phyloP scores from a whole-genome alignment of 768 basidiomycete species.

The Chalciporus pseudorubinellus region DNA sequence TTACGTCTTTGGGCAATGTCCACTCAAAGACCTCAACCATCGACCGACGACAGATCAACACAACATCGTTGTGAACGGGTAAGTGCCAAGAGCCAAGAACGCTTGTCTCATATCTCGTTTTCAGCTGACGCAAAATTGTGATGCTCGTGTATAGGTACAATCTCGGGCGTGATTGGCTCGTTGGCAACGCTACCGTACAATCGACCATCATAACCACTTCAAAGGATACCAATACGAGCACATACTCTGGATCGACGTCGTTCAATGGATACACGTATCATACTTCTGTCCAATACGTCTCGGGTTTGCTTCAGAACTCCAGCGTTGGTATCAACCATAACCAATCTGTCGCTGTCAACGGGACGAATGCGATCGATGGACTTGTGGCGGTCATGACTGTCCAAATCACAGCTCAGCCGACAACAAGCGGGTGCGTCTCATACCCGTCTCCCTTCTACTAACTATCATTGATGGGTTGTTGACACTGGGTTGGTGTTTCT shows the following conservation, averaged over 20 bases:
- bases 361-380: conserved; percentile 74
- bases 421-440: conserved; percentile 22
- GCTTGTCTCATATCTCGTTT: background rate
- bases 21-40: background rate
- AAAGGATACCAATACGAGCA: conserved; percentile 44
- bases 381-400: conserved; percentile 78
- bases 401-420: conserved; percentile 49
- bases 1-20: conserved; percentile 7
- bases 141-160: conserved; percentile 53
- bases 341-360: conserved; percentile 46
- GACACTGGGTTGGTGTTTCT: background rate
- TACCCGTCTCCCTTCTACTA: background rate
- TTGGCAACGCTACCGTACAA: conserved; percentile 73
- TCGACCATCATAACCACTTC: conserved; percentile 25
- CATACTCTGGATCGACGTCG: conserved; percentile 62
- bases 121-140: background rate
- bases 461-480: background rate
- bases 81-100: conserved; percentile 3
- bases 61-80: conserved; percentile 75
- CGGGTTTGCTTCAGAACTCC: conserved; percentile 68
- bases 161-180: conserved; percentile 79
- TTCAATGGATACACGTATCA: conserved; percentile 70
- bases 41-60: conserved; percentile 44
- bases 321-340: conserved; percentile 72
- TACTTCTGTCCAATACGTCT: conserved; percentile 63